Base-by-base conservation (phyloP, 352 stramenopile genomes). In the Phytophthora tubulina region DNA sequence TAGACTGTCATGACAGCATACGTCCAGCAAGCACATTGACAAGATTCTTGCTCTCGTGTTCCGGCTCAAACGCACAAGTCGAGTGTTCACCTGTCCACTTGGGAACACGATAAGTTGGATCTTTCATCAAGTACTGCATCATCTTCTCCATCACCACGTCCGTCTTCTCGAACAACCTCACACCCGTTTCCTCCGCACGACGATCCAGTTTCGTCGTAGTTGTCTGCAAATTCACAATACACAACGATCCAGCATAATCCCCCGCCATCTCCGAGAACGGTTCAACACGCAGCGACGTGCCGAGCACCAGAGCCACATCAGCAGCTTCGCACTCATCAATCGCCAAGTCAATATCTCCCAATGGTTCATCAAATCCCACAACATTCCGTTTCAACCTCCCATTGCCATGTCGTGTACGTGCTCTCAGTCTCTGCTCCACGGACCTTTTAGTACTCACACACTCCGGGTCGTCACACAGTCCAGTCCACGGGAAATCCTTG, bases 251-350 rank as follows among this genome's bases (percentile, higher is more conserved):
- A 33, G 84, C 86, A 70, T 87, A 95, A 36, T 89, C 83, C 11
- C 88, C 86, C 6, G 88, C 88, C 86, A 95, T 95, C 57, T 92
- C 88, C 4, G 80, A 90, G 48, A 95, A 95, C 8, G 88, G 88
- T 56, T 93, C 88, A 11, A 95, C 88, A 9, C 85, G 74, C 48
- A 94, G 72, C 50, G 85, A 94, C 39, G 88, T 95, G 9, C 88
- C 88, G 0, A 95, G 76, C 54, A 95, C 88, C 8, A 95, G 75
- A 36, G 88, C 88, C 14, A 94, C 83, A 64, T 95, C 88, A 5
- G 85, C 80, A 3, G 75, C 83, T 45, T 95, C 88, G 61, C 86
- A 93, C 73, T 93, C 79, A 63, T 95, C 86, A 68, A 95, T 94
- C 14, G 86, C 88, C 27, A 75, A 46, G 57, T 95, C 88, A 41